Evolutionary conservation across 2,329 filamentous ascomycete genomes (phyloP).

Genomic region (Pseudogymnoascus pannorum): DNA sequence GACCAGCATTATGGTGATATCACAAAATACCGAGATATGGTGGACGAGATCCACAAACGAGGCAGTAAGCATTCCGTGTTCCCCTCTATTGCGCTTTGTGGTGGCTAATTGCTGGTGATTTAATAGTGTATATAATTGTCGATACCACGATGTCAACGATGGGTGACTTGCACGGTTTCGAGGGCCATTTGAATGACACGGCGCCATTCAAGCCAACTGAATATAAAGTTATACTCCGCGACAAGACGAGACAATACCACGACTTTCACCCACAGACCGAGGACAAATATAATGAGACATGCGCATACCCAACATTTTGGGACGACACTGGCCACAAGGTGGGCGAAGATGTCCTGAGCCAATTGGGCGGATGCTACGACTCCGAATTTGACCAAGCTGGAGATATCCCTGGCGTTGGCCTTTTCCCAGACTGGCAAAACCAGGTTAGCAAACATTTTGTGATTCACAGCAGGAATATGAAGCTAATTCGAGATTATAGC

Average conservation of each 20-base stretch:
- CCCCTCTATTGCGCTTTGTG: background rate
- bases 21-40: constrained; percentile 46
- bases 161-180: constrained; percentile 56
- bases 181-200: constrained; percentile 49
- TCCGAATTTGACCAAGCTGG: constrained; percentile 50
- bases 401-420: constrained; percentile 35
- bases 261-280: constrained; percentile 36
- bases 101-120: background rate
- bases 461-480: constrained; percentile 48
- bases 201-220: constrained; percentile 48
- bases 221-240: constrained; percentile 40
- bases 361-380: constrained; percentile 27
- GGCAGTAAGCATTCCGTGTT: constrained; percentile 30
- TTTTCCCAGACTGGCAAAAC: background rate
- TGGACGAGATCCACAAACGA: constrained; percentile 50
- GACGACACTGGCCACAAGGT: constrained; percentile 46
- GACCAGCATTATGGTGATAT: constrained; percentile 56
- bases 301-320: constrained; percentile 55
- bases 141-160: constrained; percentile 61
- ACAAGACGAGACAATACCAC: constrained; percentile 52
- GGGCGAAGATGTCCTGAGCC: constrained; percentile 43
- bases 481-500: constrained; percentile 54
- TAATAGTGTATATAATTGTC: constrained; percentile 50
- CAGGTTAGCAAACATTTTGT: background rate
- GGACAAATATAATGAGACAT: constrained; percentile 43